These are phyloP conservation scores for Solanum chmielewskii DNA, from an alignment of 257 asterid species.

Conservation along the genomic window DNA sequence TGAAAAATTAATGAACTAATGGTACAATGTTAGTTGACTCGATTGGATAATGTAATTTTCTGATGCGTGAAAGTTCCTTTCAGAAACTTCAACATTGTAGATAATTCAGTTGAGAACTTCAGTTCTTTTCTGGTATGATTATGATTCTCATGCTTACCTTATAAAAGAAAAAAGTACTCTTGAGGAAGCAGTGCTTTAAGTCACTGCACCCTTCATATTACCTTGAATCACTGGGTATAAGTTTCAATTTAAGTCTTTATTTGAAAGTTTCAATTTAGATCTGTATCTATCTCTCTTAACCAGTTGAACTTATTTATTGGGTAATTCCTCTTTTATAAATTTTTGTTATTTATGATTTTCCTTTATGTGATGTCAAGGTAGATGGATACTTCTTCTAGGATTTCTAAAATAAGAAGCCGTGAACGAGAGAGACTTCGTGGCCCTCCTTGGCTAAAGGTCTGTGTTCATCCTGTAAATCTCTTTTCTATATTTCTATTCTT, in stretches of 20 bases:
- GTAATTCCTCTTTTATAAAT: neutral
- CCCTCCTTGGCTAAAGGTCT: slow-evolving; percentile 96
- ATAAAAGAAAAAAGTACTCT: neutral
- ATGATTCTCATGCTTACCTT: neutral
- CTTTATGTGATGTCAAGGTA: slow-evolving; percentile 58
- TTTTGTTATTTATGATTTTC: slow-evolving; percentile 9
- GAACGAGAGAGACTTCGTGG: slow-evolving; percentile 97
- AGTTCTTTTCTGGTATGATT: neutral
- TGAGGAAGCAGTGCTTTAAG: neutral
- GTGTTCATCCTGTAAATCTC: neutral
- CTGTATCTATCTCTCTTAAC: neutral
- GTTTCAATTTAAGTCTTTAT: neutral
- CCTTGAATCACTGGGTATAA: neutral
- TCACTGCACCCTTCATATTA: neutral
- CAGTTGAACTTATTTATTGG: neutral
- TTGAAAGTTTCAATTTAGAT: neutral
- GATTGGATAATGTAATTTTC: neutral
- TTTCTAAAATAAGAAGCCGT: slow-evolving; percentile 82
- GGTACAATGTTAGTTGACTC: neutral
- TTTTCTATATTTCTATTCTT: neutral
- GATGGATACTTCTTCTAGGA: slow-evolving; percentile 96
- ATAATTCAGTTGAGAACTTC: neutral
- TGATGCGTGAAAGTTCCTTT: neutral
- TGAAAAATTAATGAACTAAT: neutral
- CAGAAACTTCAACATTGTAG: neutral